Conservation (phyloP, 495 filamentous ascomycete species). For the Xylaria intraflava region DNA sequence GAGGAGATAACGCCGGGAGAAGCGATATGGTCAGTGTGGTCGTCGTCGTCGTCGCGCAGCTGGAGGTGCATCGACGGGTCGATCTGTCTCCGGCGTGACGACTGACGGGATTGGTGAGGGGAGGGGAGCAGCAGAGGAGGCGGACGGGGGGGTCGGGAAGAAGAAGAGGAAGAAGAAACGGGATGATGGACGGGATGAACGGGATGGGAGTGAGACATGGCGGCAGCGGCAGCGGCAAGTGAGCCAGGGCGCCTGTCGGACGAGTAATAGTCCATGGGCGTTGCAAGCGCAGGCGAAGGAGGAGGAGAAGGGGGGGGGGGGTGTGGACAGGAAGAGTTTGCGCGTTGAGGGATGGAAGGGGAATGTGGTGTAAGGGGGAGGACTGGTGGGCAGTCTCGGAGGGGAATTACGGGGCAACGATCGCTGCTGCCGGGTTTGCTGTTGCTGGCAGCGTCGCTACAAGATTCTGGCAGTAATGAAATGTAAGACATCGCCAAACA, state of each 20-base stretch:
- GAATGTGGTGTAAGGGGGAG: neutral
- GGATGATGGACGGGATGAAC: constrained; percentile 1
- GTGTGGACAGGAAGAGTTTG: neutral
- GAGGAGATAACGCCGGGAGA: constrained; percentile 92
- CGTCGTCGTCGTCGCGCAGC: constrained; percentile 17
- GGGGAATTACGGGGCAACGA: too few relatives aligned
- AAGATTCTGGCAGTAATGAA: too few relatives aligned
- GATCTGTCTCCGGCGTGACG: constrained; percentile 33
- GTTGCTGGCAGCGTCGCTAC: too few relatives aligned
- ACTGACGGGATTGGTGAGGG: constrained; percentile 29
- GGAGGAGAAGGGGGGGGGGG: too few relatives aligned
- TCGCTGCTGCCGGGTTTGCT: too few relatives aligned
- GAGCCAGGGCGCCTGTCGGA: constrained; percentile 14
- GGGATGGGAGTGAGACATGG: neutral
- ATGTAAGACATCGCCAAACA: too few relatives aligned
- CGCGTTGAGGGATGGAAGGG: too few relatives aligned
- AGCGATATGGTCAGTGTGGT: constrained; percentile 28
- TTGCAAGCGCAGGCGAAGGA: neutral
- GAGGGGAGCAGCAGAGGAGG: constrained; percentile 17
- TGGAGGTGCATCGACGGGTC: constrained; percentile 29
- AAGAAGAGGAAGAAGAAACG: constrained; percentile 16
- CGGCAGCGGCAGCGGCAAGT: neutral
- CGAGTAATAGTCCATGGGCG: constrained; percentile 1
- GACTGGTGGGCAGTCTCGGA: neutral
- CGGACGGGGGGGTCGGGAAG: neutral